Evolutionary conservation across 116 monocot genomes (phyloP), one percentile per base, ranked within the genome.

Genomic region (Trichopus zeylanicus): DNA sequence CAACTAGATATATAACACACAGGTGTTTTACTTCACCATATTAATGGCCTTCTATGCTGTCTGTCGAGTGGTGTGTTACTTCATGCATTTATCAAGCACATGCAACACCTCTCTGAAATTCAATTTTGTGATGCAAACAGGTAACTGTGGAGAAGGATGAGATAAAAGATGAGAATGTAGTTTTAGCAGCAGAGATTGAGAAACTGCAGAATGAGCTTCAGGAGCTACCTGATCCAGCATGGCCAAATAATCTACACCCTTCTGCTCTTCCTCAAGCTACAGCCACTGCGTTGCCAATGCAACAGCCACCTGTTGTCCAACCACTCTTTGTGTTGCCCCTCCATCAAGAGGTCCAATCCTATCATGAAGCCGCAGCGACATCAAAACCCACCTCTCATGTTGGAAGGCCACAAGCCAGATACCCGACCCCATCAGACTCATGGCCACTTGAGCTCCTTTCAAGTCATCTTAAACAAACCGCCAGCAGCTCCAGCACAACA

Each of bases 131-230:
- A 26, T 53, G 31, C 6, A 30, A 25, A 56, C 79, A 88, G 87
- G 79, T 88, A 12, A 68, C 68, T 6, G 37, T 59, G 16, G 79
- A 79, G 66, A 88, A 74, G 61, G 58, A 79, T 51, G 82, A 88
- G 55, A 61, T 88, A 31, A 67, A 52, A 62, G 79, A 83, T 35
- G 87, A 88, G 67, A 80, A 76, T 28, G 22, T 20, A 7, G 62
- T 32, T 19, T 74, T 88, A 3, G 58, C 37, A 59, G 51, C 70
- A 2, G 83, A 88, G 21, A 74, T 83, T 29, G 57, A 57, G 25
- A 76, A 55, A 34, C 70, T 87, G 54, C 70, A 68, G 42, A 51
- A 55, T 11, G 73, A 79, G 62, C 61, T 87, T 20, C 32, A 16
- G 13, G 68, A 73, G 55, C 51, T 55, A 18, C 53, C 66, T 7